Percentiles rank a stretch among this genome's conserved stretches.
phyloP scores from a whole-genome alignment of 208 protist genomes.

The Vickermania spadyakhi region DNA sequence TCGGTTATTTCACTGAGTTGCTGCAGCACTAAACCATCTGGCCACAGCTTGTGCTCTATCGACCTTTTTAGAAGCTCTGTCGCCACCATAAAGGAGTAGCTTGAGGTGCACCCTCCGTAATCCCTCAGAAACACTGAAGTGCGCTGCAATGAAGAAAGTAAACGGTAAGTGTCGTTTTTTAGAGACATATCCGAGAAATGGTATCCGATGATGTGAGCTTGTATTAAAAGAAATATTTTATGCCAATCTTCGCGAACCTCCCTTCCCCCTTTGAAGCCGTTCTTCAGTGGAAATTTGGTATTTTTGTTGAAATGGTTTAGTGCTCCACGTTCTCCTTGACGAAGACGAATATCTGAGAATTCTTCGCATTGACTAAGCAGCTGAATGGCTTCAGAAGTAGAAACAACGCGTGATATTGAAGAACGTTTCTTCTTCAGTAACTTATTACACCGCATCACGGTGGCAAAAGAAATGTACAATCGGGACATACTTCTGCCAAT shows the following conservation, averaged over 20 bases:
- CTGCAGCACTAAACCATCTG: constrained; percentile 44
- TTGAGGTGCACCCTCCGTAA: constrained; percentile 27
- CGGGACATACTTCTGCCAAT: constrained; percentile 63
- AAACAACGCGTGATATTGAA: not conserved
- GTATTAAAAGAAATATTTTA: constrained; percentile 78
- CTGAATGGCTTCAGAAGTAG: constrained; percentile 20
- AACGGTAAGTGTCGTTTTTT: constrained; percentile 59
- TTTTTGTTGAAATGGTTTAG: constrained; percentile 76
- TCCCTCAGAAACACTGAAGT: constrained; percentile 57
- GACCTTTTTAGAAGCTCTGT: constrained; percentile 42
- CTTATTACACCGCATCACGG: constrained; percentile 51
- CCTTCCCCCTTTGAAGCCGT: constrained; percentile 44
- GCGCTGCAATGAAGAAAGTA: constrained; percentile 60
- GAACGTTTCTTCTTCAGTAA: constrained; percentile 6
- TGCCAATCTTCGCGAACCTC: constrained; percentile 87
- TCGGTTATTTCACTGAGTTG: constrained; percentile 70
- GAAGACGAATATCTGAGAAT: constrained; percentile 63
- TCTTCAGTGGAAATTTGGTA: constrained; percentile 55
- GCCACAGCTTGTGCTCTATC: constrained; percentile 75
- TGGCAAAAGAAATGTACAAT: constrained; percentile 77
- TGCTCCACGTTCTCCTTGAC: constrained; percentile 65
- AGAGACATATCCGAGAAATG: constrained; percentile 57
- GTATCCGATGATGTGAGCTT: constrained; percentile 49
- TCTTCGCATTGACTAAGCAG: constrained; percentile 58
- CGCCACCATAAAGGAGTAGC: constrained; percentile 36